These are phyloP conservation scores for Linnemannia hyalina DNA, from an alignment of 192 early-diverging fungal genomes.

Conservation along the genomic window DNA sequence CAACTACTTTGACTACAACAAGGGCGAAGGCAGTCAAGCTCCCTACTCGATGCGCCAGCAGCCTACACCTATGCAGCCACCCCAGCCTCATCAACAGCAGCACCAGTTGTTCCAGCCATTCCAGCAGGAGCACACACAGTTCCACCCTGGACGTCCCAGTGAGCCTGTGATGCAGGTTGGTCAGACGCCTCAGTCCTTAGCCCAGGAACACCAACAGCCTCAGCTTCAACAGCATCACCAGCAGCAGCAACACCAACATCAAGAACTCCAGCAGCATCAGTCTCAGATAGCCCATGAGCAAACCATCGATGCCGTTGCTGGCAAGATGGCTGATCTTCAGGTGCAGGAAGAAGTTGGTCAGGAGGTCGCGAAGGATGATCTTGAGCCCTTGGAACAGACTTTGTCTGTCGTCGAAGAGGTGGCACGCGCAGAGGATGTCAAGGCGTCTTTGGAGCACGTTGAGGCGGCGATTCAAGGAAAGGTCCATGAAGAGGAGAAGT, in stretches of 20 bases:
- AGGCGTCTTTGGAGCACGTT: neutral
- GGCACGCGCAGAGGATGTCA: neutral
- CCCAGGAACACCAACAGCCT: constrained; percentile 4
- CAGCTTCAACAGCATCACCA: constrained; percentile 14
- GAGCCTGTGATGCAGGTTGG: neutral
- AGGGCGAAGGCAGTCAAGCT: constrained; percentile 24
- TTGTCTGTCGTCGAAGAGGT: neutral
- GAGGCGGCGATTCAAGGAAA: neutral
- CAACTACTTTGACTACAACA: constrained; percentile 43
- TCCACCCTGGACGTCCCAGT: constrained; percentile 10
- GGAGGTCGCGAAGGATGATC: neutral
- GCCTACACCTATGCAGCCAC: constrained; percentile 27
- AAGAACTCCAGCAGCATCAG: neutral
- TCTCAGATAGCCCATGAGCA: neutral
- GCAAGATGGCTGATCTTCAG: constrained; percentile 16
- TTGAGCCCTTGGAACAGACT: neutral
- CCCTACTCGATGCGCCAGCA: constrained; percentile 44
- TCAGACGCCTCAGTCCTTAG: constrained; percentile 40
- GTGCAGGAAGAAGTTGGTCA: neutral
- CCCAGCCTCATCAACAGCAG: constrained; percentile 32
- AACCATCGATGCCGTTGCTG: neutral
- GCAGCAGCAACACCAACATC: neutral
- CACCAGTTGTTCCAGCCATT: constrained; percentile 37
- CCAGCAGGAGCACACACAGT: constrained; percentile 14
- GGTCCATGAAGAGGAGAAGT: neutral